These are phyloP conservation scores for Chionographis japonica DNA, from an alignment of 106 monocot genomes.

Conservation along the genomic window DNA sequence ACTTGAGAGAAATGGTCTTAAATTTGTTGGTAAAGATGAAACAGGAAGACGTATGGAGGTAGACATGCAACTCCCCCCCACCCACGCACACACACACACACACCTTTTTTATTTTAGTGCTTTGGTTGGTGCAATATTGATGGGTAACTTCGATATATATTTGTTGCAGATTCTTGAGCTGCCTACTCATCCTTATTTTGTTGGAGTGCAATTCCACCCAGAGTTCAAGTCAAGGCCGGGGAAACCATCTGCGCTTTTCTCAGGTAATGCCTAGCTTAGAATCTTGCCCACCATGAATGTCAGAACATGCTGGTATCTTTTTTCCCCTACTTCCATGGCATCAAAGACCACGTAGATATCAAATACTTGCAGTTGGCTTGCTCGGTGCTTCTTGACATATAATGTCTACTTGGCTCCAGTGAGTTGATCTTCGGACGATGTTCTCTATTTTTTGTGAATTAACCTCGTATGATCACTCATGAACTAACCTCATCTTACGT, in stretches of 20 bases:
- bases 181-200: constrained; percentile 68
- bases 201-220: constrained; percentile 90
- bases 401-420: too few species aligned
- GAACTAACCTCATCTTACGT: too few species aligned
- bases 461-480: too few species aligned
- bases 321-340: too few species aligned
- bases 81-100: not conserved
- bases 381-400: not conserved
- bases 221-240: constrained; percentile 95
- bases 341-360: too few species aligned
- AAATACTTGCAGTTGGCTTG: not conserved
- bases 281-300: not conserved
- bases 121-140: not conserved
- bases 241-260: constrained; percentile 75
- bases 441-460: too few species aligned
- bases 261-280: constrained; percentile 37
- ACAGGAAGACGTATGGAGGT: constrained; percentile 90
- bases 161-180: constrained; percentile 80
- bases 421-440: too few species aligned
- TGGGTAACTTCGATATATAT: not conserved
- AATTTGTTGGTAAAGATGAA: constrained; percentile 94
- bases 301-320: not conserved
- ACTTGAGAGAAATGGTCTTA: constrained; percentile 73
- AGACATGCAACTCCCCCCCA: not conserved
- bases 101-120: not conserved